Evolutionary conservation across 1,284 basidiomycete genomes (phyloP), one percentile per base, ranked within the genome.

Genomic region (Sporisorium iseilematis-ciliati): DNA sequence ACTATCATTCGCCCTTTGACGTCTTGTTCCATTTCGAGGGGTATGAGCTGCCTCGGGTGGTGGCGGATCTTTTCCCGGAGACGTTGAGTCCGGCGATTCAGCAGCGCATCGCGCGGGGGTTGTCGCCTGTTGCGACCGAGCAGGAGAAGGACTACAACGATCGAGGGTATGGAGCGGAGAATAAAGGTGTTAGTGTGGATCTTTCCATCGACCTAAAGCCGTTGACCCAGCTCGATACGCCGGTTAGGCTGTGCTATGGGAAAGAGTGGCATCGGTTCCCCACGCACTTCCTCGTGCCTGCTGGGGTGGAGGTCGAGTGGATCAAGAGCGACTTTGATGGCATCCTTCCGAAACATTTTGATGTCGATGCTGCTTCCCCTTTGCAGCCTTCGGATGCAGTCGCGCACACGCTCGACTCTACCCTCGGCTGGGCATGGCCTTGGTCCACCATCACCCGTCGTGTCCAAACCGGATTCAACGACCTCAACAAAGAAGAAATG

Each of bases 191-290:
- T 25, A 64, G 63, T 41, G 58, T 61, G 12, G 68, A 63, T 45
- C 71, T 68, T 20, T 57, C 61, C 8, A 75, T 70, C 60, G 23
- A 45, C 14, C 59, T 65, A 20, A 11, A 49, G 2, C 75, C 60
- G 38, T 41, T 68, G 43, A 20, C 51, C 20, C 52, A 35, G 21
- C 60, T 74, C 33, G 54, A 57, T 18, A 41, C 45, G 84, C 64
- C 72, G 3, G 50, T 78, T 16, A 38, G 74, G 25, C 53, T 99
- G 2, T 99, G 97, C 86, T 89, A 93, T 60, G 94, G 92, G 35
- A 93, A 95, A 83, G 96, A 99, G 86, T 99, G 97, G 97, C 89
- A 98, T 84, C 89, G 96, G 16, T 99, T 95, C 88, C 94, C 95
- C 0, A 90, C 92, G 1, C 92, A 92, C 84, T 98, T 93, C 86